A percentile compares a stretch with the other conserved stretches of the same genome.
Evolutionary conservation across 2,329 filamentous ascomycete species (phyloP).

Genomic region (Clonostachys sp.): DNA sequence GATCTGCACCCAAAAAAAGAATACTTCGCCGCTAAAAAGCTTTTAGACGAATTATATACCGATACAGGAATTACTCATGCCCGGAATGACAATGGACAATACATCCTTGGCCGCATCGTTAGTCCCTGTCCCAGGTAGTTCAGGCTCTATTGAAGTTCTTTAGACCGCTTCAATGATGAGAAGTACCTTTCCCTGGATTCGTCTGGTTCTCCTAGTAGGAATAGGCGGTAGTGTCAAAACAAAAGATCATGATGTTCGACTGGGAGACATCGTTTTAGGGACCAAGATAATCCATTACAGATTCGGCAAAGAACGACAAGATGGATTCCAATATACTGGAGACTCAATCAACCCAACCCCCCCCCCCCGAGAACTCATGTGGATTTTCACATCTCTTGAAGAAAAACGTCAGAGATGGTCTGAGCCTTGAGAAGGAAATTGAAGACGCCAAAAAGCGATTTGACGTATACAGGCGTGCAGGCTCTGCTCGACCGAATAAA

Average conservation of each 20-base stretch:
- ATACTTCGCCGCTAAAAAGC: constrained; percentile 24
- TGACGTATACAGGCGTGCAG: no score
- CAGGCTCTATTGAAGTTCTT: constrained; percentile 15
- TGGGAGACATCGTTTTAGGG: constrained; percentile 9
- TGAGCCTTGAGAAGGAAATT: no score
- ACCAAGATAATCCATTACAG: background rate
- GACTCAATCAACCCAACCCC: background rate
- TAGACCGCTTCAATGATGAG: constrained; percentile 16
- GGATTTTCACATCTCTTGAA: no score
- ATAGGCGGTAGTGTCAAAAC: constrained; percentile 21
- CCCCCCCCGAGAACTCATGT: background rate
- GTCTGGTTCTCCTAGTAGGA: constrained; percentile 22
- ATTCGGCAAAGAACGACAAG: background rate
- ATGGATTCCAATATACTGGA: background rate
- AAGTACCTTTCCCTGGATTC: constrained; percentile 17
- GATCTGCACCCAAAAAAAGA: constrained; percentile 32
- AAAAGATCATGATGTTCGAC: constrained; percentile 16
- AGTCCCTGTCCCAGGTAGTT: constrained; percentile 12
- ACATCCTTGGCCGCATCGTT: constrained; percentile 20
- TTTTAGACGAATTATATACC: constrained; percentile 31
- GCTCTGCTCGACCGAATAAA: no score
- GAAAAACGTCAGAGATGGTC: no score
- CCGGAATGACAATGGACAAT: constrained; percentile 15
- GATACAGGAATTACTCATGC: constrained; percentile 6
- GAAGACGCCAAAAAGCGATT: no score